Evolutionary conservation across 352 stramenopile genomes (phyloP).

Genomic region (Globisporangium perplexum): DNA sequence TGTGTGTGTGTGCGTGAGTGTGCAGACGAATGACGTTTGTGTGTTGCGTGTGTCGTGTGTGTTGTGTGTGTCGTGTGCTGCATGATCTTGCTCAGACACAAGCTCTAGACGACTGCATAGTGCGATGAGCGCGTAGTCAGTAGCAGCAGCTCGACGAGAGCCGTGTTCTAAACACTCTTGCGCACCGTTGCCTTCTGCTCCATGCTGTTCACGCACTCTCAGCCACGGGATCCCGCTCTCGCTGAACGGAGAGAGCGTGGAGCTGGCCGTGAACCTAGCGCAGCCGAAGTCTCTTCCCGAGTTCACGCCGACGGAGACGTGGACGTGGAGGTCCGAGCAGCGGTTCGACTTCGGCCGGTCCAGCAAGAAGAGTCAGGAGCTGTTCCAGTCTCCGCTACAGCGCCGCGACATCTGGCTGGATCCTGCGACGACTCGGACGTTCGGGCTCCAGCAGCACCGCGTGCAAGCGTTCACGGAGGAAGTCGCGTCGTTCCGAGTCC

Average conservation of each 20-base stretch:
- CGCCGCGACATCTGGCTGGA: slow-evolving; percentile 58
- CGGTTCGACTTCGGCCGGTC: slow-evolving; percentile 12
- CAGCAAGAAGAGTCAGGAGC: slow-evolving; percentile 15
- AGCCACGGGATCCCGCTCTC: slow-evolving; percentile 66
- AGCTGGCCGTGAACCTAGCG: slow-evolving; percentile 38
- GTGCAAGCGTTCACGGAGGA: slow-evolving; percentile 56
- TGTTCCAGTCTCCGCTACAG: slow-evolving; percentile 30
- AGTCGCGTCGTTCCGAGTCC: slow-evolving; percentile 58
- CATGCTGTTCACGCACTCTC: background rate
- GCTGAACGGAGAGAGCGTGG: slow-evolving; percentile 21
- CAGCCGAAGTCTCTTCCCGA: slow-evolving; percentile 30
- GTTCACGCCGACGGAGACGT: slow-evolving; percentile 26
- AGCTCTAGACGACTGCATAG: slow-evolving; percentile 6
- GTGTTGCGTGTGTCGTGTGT: background rate
- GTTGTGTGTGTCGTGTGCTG: slow-evolving; percentile 6
- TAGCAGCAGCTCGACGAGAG: background rate
- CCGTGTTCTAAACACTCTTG: background rate
- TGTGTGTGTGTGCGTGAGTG: slow-evolving; percentile 9
- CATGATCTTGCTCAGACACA: slow-evolving; percentile 1
- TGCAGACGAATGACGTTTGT: background rate
- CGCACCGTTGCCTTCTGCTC: background rate
- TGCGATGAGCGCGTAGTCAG: background rate
- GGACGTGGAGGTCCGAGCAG: slow-evolving; percentile 16
- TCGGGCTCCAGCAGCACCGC: slow-evolving; percentile 47
- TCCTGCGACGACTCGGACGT: slow-evolving; percentile 49